A percentile compares a stretch with the other conserved stretches of the same genome.
phyloP scores from a whole-genome alignment of 257 asterid species.

The Solanum corneliomulleri region DNA sequence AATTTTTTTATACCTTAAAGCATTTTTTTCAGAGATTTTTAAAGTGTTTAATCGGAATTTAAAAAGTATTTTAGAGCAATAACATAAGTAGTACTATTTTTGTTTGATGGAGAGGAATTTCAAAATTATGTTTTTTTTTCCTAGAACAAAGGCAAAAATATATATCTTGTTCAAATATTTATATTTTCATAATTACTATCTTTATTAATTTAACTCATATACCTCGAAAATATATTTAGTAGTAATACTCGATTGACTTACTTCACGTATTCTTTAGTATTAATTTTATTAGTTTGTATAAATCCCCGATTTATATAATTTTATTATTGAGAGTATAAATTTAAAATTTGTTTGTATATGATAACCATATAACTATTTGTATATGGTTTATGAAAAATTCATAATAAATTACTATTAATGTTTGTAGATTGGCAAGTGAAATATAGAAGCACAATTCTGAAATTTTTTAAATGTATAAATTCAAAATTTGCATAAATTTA shows the following conservation, averaged over 20 bases:
- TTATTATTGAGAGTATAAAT: no score
- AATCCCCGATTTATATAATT: no score
- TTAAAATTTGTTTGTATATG: no score
- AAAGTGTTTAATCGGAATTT: not conserved
- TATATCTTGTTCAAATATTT: not conserved
- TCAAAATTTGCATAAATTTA: no score
- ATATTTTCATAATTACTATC: not conserved
- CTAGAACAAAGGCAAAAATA: not conserved
- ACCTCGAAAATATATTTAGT: not conserved
- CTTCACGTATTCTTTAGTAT: no score
- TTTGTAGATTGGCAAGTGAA: not conserved
- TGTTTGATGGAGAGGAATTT: not conserved
- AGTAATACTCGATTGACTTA: no score
- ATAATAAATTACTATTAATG: not conserved
- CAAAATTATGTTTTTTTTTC: not conserved
- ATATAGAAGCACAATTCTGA: no score
- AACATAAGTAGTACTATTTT: not conserved
- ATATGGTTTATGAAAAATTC: no score
- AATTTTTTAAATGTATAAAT: no score
- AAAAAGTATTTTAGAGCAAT: not conserved
- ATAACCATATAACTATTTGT: no score
- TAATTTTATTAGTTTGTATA: no score
- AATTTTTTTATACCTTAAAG: no score
- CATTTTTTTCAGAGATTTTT: not conserved
- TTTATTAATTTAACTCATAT: not conserved